Conservation (phyloP, 1,284 basidiomycete species). For the Phaffia rhodozyma region DNA sequence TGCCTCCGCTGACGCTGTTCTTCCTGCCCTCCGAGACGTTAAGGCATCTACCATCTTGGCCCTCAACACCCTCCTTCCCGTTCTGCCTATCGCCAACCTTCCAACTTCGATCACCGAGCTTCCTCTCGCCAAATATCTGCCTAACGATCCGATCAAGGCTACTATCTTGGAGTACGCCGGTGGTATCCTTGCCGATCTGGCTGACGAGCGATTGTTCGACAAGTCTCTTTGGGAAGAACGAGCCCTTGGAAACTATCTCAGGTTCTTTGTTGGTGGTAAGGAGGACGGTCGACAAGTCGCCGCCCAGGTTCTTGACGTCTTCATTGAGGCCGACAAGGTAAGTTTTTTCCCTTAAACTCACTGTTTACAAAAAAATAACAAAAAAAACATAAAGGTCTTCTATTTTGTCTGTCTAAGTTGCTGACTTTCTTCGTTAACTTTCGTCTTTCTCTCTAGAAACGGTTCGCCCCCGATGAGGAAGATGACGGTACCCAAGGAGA, state of each 20-base stretch:
- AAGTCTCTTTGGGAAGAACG: conserved; percentile 62
- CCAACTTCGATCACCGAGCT: conserved; percentile 34
- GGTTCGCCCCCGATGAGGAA: conserved; percentile 36
- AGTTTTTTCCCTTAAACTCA: conserved; percentile 21
- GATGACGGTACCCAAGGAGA: conserved; percentile 64
- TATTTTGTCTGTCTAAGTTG: not conserved
- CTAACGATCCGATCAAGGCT: conserved; percentile 34
- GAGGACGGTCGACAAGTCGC: conserved; percentile 41
- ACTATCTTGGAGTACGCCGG: conserved; percentile 55
- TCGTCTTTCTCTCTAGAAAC: conserved; percentile 23
- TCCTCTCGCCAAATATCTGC: conserved; percentile 30
- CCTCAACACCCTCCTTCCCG: conserved; percentile 46
- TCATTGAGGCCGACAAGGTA: conserved; percentile 64
- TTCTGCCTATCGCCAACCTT: conserved; percentile 47
- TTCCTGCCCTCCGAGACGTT: conserved; percentile 54
- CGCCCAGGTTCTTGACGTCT: conserved; percentile 56
- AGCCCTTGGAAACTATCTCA: conserved; percentile 52
- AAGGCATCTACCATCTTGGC: conserved; percentile 48
- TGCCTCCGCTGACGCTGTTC: conserved; percentile 56
- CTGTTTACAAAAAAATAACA: not conserved
- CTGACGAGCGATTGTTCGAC: conserved; percentile 53
- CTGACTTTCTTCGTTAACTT: not conserved
- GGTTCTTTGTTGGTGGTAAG: conserved; percentile 47
- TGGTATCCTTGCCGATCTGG: conserved; percentile 61
- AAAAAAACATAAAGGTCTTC: too few relatives aligned